A percentile compares a stretch with the other conserved stretches of the same genome.
phyloP scores from a whole-genome alignment of 164 flowering plant genomes.

The Umbellularia californica region DNA sequence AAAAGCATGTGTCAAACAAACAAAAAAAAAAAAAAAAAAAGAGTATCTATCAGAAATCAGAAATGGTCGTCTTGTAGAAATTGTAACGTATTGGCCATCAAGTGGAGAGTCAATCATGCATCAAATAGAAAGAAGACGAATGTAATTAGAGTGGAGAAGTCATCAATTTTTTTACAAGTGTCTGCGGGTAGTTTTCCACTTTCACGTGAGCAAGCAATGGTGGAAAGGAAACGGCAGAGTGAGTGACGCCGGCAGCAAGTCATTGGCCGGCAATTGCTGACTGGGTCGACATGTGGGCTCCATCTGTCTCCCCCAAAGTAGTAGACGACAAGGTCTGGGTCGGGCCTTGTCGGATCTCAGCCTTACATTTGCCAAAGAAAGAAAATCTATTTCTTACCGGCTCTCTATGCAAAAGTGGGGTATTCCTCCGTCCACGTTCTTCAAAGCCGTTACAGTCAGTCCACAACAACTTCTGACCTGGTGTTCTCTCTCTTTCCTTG shows the following conservation, averaged over 20 bases:
- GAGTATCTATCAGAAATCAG: too few relatives aligned
- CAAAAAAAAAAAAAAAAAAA: too few relatives aligned
- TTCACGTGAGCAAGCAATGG: neutral
- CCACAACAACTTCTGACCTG: neutral
- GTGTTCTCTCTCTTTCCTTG: neutral
- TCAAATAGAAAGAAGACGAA: too few relatives aligned
- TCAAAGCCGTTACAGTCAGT: neutral
- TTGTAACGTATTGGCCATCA: too few relatives aligned
- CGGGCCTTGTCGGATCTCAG: neutral
- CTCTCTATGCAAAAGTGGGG: neutral
- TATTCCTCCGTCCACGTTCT: neutral
- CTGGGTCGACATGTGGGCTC: constrained; percentile 1
- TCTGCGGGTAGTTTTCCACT: neutral
- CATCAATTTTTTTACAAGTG: too few relatives aligned
- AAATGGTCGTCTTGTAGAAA: too few relatives aligned
- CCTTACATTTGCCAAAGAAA: neutral
- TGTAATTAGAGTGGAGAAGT: too few relatives aligned
- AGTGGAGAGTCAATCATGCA: too few relatives aligned
- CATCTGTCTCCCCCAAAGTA: neutral
- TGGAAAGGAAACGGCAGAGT: too few relatives aligned
- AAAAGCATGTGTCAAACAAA: too few relatives aligned
- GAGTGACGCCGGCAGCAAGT: constrained; percentile 1
- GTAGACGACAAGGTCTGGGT: neutral
- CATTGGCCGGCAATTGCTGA: neutral
- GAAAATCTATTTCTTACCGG: neutral